Conservation (phyloP, 139 green algal species). For the Chlorella sp. region DNA sequence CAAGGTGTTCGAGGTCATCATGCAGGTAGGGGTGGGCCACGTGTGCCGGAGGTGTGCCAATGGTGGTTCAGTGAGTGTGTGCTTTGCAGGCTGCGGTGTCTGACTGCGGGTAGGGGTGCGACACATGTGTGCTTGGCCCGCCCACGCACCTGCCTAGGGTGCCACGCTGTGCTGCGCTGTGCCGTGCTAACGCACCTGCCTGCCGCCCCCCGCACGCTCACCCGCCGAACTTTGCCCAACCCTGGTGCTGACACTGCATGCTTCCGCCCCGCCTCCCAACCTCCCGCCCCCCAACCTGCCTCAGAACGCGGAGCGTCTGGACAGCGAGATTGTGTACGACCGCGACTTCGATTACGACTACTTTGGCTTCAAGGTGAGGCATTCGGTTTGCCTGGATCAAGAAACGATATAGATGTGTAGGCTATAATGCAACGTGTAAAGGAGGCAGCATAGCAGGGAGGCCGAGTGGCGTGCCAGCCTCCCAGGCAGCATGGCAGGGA, state of each 20-base stretch:
- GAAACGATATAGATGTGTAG: too few relatives aligned
- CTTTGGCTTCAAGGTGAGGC: slow-evolving; percentile 97
- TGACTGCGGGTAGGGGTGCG: not conserved
- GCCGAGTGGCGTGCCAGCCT: too few relatives aligned
- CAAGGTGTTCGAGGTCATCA: slow-evolving; percentile 93
- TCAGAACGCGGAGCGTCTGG: slow-evolving; percentile 83
- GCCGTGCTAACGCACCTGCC: not conserved
- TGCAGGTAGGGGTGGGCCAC: slow-evolving; percentile 55
- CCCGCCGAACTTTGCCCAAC: not conserved
- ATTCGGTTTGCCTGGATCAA: too few relatives aligned
- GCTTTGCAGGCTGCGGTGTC: not conserved
- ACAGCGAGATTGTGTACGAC: slow-evolving; percentile 99
- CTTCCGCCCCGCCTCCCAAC: not conserved
- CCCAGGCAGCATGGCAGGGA: too few relatives aligned
- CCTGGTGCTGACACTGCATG: not conserved
- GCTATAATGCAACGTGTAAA: too few relatives aligned
- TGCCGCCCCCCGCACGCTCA: not conserved
- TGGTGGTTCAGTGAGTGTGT: not conserved
- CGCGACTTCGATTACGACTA: slow-evolving; percentile 99
- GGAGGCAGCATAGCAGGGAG: too few relatives aligned
- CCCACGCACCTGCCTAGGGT: not conserved
- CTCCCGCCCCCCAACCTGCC: not conserved
- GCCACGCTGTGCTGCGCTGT: not conserved
- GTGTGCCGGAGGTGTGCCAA: not conserved
- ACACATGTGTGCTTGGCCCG: not conserved